A percentile compares a stretch with the other conserved stretches of the same genome.
phyloP scores from a whole-genome alignment of 78 protist species.

The Guillardia theta region DNA sequence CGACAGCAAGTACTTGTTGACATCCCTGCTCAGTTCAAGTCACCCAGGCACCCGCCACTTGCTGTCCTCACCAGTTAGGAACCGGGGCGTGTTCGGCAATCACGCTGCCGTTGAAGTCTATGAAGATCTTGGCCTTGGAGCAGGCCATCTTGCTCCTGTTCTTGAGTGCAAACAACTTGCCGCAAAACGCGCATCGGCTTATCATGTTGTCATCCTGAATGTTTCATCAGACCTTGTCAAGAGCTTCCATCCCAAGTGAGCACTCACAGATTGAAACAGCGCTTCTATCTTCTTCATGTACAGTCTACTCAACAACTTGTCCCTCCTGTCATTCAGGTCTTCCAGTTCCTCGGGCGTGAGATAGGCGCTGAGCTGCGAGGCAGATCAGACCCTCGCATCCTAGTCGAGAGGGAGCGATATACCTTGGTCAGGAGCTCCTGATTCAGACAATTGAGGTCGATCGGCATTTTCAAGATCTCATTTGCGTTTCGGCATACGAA shows the following conservation, averaged over 20 bases:
- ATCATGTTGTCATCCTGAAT: constrained; percentile 10
- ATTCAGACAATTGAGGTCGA: constrained; percentile 57
- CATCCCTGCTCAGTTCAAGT: neutral
- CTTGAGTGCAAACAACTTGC: constrained; percentile 20
- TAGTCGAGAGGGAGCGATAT: too few species aligned
- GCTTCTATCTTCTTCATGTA: constrained; percentile 41
- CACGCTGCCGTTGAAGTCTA: constrained; percentile 40
- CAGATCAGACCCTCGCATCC: too few species aligned
- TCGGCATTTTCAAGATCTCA: constrained; percentile 38
- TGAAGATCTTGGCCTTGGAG: constrained; percentile 30
- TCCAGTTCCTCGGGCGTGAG: constrained; percentile 45
- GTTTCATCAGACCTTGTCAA: too few species aligned
- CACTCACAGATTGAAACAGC: too few species aligned
- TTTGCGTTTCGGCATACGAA: neutral
- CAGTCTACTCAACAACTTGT: constrained; percentile 9
- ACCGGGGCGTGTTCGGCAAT: constrained; percentile 14
- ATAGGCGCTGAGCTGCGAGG: too few species aligned
- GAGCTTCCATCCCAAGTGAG: too few species aligned
- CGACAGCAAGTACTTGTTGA: neutral
- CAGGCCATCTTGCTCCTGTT: constrained; percentile 26
- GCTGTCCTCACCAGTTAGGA: neutral
- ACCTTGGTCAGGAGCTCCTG: constrained; percentile 8
- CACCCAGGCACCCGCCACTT: neutral
- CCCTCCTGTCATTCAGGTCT: constrained; percentile 43
- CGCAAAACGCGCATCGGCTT: constrained; percentile 46